Conservation (phyloP, 1,139 yeast genomes). For the Yamadazyma aaseri region DNA sequence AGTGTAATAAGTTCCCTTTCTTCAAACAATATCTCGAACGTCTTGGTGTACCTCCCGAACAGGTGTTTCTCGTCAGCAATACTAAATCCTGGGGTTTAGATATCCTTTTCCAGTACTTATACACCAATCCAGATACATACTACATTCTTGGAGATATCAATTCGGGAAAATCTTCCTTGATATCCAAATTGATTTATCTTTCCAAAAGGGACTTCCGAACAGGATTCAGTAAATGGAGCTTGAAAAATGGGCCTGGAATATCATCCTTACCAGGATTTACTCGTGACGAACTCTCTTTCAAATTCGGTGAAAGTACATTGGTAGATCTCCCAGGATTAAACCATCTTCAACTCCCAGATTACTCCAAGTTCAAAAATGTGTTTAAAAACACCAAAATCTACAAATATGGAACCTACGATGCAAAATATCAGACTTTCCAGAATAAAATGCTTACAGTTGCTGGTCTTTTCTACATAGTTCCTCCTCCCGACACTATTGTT, state of each 20-base stretch:
- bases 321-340: conserved; percentile 63
- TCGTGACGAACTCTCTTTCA: conserved; percentile 40
- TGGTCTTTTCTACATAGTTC: conserved; percentile 54
- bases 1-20: conserved; percentile 41
- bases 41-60: conserved; percentile 40
- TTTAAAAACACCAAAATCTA: conserved; percentile 17
- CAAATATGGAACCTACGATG: conserved; percentile 33
- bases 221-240: conserved; percentile 9
- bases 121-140: conserved; percentile 34
- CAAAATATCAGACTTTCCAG: conserved; percentile 38
- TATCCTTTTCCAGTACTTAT: conserved; percentile 3
- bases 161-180: conserved; percentile 71
- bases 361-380: conserved; percentile 31
- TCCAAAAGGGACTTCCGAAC: conserved; percentile 9
- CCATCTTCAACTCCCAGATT: conserved; percentile 18
- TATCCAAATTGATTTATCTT: conserved; percentile 23
- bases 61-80: conserved; percentile 53
- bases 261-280: conserved; percentile 60
- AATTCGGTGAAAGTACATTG: conserved; percentile 26
- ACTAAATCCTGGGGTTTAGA: conserved; percentile 52
- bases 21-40: conserved; percentile 41
- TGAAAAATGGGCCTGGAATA: conserved; percentile 42
- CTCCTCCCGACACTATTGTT: conserved; percentile 41
- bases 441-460: conserved; percentile 54
- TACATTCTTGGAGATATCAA: conserved; percentile 73